Conservation (phyloP, 495 filamentous ascomycete species). For the Parmelia sp. region DNA sequence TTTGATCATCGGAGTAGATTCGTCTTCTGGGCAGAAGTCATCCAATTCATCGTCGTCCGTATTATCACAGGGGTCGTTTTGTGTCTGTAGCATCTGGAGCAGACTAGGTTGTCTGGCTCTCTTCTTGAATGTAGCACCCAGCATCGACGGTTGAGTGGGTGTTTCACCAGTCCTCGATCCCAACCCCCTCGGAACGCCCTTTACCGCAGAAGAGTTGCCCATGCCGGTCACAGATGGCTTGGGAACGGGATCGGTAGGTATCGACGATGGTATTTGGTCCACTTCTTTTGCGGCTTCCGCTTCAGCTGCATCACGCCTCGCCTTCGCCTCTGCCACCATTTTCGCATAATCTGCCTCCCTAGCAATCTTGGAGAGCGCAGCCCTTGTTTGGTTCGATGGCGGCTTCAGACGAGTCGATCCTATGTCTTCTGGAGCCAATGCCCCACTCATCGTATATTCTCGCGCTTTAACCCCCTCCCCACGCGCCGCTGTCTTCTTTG, state of each 20-base stretch:
- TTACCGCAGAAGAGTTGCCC: background rate
- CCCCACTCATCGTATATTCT: constrained; percentile 26
- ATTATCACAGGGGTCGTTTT: constrained; percentile 43
- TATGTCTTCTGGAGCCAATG: constrained; percentile 20
- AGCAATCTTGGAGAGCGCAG: constrained; percentile 15
- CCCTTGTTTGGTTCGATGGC: constrained; percentile 11
- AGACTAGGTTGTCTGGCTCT: constrained; percentile 63
- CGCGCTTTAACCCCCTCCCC: constrained; percentile 2
- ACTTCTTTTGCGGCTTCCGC: background rate
- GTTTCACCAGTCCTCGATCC: constrained; percentile 13
- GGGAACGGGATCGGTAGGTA: constrained; percentile 3
- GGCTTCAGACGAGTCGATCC: constrained; percentile 14
- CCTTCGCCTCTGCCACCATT: constrained; percentile 7
- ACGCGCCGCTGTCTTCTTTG: constrained; percentile 3
- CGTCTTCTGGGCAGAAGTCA: constrained; percentile 56
- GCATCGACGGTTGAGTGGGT: constrained; percentile 22
- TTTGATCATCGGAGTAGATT: constrained; percentile 54
- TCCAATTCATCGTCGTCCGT: constrained; percentile 51
- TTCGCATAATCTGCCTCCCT: constrained; percentile 16
- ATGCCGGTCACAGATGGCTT: constrained; percentile 8
- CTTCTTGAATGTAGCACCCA: constrained; percentile 52
- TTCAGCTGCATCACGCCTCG: background rate
- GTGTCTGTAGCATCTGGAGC: constrained; percentile 53
- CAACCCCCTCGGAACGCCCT: constrained; percentile 5
- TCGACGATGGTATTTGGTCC: constrained; percentile 12